A percentile compares a stretch with the other conserved stretches of the same genome.
Conservation (phyloP, 768 basidiomycete genomes). For the Lentinula boryana region DNA sequence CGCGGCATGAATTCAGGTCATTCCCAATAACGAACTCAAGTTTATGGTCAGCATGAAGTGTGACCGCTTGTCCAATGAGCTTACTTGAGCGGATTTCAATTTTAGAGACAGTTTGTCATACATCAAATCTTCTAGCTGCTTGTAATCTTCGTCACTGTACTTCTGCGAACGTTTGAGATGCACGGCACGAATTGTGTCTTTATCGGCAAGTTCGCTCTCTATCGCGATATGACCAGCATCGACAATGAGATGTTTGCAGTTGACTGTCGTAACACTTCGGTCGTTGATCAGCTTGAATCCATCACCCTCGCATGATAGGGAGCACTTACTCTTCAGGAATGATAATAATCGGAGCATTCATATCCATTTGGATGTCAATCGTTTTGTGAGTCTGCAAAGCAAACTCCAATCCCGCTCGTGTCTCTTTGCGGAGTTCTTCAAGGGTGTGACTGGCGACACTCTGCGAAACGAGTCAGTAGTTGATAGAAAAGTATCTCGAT, state of each 20-base stretch:
- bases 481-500: neutral
- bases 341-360: constrained; percentile 96
- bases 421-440: constrained; percentile 90
- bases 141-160: constrained; percentile 85
- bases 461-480: constrained; percentile 28
- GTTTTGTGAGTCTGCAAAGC: constrained; percentile 94
- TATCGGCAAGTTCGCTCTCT: constrained; percentile 83
- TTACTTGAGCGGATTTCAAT: constrained; percentile 86
- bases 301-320: neutral
- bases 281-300: neutral
- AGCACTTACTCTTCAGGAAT: constrained; percentile 81
- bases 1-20: constrained; percentile 73
- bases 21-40: constrained; percentile 86
- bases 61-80: constrained; percentile 7
- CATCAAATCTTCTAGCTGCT: constrained; percentile 84
- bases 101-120: constrained; percentile 86
- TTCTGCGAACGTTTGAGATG: constrained; percentile 78
- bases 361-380: constrained; percentile 90
- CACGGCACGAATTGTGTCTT: constrained; percentile 70
- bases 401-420: constrained; percentile 88
- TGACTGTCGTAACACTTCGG: constrained; percentile 62
- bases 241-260: constrained; percentile 82
- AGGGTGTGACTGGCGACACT: constrained; percentile 89
- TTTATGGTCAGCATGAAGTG: constrained; percentile 3
- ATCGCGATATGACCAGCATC: constrained; percentile 97